These are phyloP conservation scores for Cercospora beticola DNA, from an alignment of 2,329 filamentous ascomycete species.

Conservation along the genomic window DNA sequence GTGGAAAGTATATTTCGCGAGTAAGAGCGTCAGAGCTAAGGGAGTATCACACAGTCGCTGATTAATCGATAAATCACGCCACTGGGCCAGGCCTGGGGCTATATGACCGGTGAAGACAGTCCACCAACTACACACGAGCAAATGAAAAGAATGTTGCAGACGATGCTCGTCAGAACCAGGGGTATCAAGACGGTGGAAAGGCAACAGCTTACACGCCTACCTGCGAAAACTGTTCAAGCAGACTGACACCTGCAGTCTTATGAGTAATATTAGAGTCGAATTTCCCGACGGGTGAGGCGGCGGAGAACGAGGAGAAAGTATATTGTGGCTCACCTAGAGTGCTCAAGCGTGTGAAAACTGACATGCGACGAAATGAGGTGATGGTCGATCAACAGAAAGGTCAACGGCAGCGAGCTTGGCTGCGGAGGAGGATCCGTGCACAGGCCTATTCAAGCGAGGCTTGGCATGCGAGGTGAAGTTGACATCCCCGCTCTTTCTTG, in stretches of 20 bases:
- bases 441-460: background rate
- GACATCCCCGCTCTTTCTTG: background rate
- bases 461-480: background rate
- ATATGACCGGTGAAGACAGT: background rate
- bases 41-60: background rate
- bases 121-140: background rate
- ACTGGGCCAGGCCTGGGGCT: background rate
- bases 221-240: background rate
- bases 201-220: background rate
- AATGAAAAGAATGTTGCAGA: background rate
- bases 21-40: background rate
- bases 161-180: background rate
- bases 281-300: background rate
- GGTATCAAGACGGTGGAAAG: background rate
- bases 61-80: background rate
- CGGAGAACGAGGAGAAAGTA: background rate
- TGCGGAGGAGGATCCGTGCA: background rate
- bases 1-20: background rate
- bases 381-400: background rate
- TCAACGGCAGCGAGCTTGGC: background rate
- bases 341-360: background rate
- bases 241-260: background rate
- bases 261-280: background rate
- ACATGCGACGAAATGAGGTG: background rate
- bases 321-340: background rate